Conservation (phyloP, 257 asterid genomes). For the Osmanthus fragrans region DNA sequence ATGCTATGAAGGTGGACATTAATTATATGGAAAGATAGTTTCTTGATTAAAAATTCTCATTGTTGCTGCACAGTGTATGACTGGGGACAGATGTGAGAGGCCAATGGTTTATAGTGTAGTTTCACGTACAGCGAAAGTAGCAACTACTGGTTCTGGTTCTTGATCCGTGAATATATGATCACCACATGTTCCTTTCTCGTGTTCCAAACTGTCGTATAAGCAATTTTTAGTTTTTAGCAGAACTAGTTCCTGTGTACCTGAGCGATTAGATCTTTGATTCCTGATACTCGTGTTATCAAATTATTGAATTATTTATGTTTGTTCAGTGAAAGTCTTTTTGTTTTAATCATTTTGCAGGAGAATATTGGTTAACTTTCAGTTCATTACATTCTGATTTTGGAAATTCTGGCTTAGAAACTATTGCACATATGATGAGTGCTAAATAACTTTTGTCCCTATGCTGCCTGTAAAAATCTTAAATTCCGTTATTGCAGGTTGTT, state of each 20-base stretch:
- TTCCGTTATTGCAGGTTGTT: slow-evolving; percentile 58
- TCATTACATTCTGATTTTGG: background rate
- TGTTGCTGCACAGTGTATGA: background rate
- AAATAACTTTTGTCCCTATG: background rate
- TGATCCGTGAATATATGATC: background rate
- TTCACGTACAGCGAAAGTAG: background rate
- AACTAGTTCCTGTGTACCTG: background rate
- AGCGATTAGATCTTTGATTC: background rate
- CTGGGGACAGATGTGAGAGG: background rate
- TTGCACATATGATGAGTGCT: background rate
- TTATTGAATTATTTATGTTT: background rate
- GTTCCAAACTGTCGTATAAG: background rate
- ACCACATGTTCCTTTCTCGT: background rate
- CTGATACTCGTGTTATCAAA: background rate
- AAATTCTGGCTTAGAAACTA: background rate
- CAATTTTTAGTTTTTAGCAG: background rate
- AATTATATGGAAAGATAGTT: background rate
- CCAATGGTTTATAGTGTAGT: background rate
- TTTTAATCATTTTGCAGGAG: background rate
- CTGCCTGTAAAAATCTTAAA: background rate
- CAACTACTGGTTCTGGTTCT: background rate
- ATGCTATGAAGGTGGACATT: background rate
- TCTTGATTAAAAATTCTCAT: no score
- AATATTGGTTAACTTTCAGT: background rate
- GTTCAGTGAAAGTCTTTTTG: background rate